phyloP scores from a whole-genome alignment of 768 basidiomycete species.

The Mycena haematopus region DNA sequence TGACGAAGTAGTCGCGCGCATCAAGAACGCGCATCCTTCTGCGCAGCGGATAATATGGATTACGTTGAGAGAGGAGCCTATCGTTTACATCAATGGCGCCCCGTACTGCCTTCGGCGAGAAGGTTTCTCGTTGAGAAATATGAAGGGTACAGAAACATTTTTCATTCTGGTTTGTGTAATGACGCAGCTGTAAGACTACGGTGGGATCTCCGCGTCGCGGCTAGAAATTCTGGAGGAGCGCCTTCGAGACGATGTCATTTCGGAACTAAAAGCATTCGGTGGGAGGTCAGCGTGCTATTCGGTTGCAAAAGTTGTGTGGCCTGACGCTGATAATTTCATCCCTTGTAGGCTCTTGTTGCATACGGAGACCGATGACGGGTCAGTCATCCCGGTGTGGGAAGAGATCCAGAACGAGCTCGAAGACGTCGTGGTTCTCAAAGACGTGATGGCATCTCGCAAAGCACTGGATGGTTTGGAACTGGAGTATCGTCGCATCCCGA shows the following conservation, averaged over 20 bases:
- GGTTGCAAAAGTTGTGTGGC: neutral
- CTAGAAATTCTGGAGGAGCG: constrained; percentile 92
- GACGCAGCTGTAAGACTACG: constrained; percentile 67
- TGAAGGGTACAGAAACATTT: constrained; percentile 72
- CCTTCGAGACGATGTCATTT: constrained; percentile 84
- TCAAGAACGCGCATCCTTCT: constrained; percentile 65
- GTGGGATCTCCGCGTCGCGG: constrained; percentile 90
- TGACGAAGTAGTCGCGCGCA: constrained; percentile 71
- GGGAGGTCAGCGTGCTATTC: constrained; percentile 62
- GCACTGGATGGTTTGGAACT: constrained; percentile 62
- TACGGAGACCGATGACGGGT: constrained; percentile 85
- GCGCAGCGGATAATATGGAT: constrained; percentile 84
- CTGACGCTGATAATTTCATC: neutral
- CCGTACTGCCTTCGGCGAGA: constrained; percentile 91
- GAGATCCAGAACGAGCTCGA: constrained; percentile 62
- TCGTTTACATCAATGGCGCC: constrained; percentile 91
- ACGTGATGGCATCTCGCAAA: constrained; percentile 77
- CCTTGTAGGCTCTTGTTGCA: constrained; percentile 78
- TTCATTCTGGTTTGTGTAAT: neutral
- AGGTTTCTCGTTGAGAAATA: constrained; percentile 86
- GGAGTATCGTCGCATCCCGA: constrained; percentile 84
- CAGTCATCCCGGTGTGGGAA: constrained; percentile 95
- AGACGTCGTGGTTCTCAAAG: constrained; percentile 83
- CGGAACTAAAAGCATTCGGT: constrained; percentile 83
- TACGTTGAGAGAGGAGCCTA: constrained; percentile 90